A percentile compares a stretch with the other conserved stretches of the same genome.
Conservation (phyloP, 208 protist species). For the Acanthamoeba royreba region DNA sequence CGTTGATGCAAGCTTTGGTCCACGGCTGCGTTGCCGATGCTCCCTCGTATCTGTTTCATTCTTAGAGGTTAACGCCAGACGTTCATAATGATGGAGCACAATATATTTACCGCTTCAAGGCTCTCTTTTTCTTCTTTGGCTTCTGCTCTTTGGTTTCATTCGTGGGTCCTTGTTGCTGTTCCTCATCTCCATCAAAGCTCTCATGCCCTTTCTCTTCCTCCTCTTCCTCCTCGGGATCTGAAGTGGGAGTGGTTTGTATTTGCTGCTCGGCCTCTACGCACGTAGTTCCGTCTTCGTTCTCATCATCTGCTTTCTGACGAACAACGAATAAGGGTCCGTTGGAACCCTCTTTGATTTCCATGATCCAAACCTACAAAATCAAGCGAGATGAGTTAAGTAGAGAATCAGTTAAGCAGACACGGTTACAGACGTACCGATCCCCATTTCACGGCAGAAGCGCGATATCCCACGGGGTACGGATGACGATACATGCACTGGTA, state of each 20-base stretch:
- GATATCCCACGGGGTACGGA: constrained; percentile 31
- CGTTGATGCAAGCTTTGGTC: constrained; percentile 39
- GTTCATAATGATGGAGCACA: neutral
- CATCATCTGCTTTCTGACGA: neutral
- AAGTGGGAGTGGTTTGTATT: no score
- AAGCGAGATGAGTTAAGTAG: neutral
- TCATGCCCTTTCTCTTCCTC: neutral
- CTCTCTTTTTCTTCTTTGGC: neutral
- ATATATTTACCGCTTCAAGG: neutral
- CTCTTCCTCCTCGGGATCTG: neutral
- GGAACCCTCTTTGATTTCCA: constrained; percentile 19
- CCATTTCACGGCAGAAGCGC: neutral
- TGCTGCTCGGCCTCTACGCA: neutral
- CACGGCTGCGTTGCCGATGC: constrained; percentile 38
- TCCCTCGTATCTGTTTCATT: neutral
- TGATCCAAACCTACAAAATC: constrained; percentile 22
- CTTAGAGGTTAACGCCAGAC: neutral
- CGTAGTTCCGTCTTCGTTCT: neutral
- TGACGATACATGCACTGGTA: constrained; percentile 35
- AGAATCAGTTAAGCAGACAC: neutral
- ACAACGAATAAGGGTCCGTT: constrained; percentile 23
- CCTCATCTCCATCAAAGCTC: neutral
- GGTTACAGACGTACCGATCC: neutral
- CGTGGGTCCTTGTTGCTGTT: neutral
- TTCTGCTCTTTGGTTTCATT: neutral